Evolutionary conservation across 768 basidiomycete genomes (phyloP).

Genomic region (Russula lepida): DNA sequence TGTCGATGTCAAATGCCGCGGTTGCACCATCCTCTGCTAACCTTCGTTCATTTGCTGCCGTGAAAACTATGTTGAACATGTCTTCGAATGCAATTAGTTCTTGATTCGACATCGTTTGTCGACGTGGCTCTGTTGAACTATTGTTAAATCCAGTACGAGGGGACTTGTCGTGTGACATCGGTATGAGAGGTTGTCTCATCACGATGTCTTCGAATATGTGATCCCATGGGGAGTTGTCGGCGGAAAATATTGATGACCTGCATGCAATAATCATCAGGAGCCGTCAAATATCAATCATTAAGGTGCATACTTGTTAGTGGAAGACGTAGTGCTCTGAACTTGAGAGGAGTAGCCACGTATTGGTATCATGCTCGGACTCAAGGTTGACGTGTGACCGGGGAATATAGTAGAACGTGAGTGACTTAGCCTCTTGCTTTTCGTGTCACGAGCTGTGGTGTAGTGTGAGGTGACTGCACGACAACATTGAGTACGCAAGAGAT

Average conservation of each 20-base stretch:
- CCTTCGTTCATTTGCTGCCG: slow-evolving; percentile 35
- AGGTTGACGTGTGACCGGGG: background rate
- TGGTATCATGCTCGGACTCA: background rate
- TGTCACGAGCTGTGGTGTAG: background rate
- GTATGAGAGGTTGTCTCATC: slow-evolving; percentile 23
- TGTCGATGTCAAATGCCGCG: background rate
- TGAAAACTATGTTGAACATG: slow-evolving; percentile 66
- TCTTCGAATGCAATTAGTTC: slow-evolving; percentile 62
- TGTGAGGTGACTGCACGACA: background rate
- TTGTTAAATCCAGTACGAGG: background rate
- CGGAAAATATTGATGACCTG: slow-evolving; percentile 25
- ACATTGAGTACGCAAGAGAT: background rate
- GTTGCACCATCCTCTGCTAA: slow-evolving; percentile 4
- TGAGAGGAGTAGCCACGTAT: slow-evolving; percentile 9
- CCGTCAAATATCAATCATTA: background rate
- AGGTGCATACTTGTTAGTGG: slow-evolving; percentile 9
- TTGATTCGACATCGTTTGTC: slow-evolving; percentile 57
- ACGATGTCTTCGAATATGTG: slow-evolving; percentile 43
- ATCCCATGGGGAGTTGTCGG: slow-evolving; percentile 38
- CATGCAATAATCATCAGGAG: background rate
- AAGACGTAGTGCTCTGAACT: background rate
- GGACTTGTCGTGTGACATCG: slow-evolving; percentile 10
- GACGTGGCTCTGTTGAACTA: slow-evolving; percentile 25
- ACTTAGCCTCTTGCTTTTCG: background rate
- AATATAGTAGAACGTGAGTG: background rate